Conservation (phyloP, 208 protist species). For the Vickermania ingenoplastis region DNA sequence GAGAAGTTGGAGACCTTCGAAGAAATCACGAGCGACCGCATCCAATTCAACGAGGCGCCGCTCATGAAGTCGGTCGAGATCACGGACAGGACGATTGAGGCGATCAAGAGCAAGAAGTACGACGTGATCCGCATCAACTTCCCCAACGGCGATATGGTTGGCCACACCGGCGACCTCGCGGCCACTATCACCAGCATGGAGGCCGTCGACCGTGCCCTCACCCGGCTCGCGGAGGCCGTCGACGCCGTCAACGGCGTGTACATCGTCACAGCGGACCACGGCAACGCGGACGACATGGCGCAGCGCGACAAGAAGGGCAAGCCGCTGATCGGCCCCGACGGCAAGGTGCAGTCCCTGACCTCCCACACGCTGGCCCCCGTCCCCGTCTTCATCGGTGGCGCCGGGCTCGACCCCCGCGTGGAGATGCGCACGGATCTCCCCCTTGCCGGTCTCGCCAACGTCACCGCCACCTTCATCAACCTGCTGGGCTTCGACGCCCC, state of each 20-base stretch:
- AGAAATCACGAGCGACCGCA: constrained; percentile 83
- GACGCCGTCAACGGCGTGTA: constrained; percentile 78
- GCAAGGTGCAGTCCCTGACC: constrained; percentile 77
- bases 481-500: constrained; percentile 89
- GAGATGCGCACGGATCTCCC: constrained; percentile 80
- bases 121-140: constrained; percentile 92
- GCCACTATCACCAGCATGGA: constrained; percentile 76
- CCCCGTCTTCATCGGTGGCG: constrained; percentile 86
- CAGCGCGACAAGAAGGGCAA: constrained; percentile 91
- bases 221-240: constrained; percentile 72
- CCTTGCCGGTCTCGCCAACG: constrained; percentile 84
- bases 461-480: constrained; percentile 93
- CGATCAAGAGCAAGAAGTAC: constrained; percentile 85
- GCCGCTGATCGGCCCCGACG: constrained; percentile 50
- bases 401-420: constrained; percentile 67
- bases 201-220: constrained; percentile 79
- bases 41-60: constrained; percentile 92
- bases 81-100: constrained; percentile 82
- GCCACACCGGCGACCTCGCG: constrained; percentile 90
- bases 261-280: constrained; percentile 92
- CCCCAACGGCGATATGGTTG: constrained; percentile 95
- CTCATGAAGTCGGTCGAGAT: constrained; percentile 93
- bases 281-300: constrained; percentile 93
- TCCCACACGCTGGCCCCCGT: constrained; percentile 91
- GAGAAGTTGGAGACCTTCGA: constrained; percentile 85